Evolutionary conservation across 192 early-diverging fungal genomes (phyloP).

Genomic region (Entophlyctis helioformis): DNA sequence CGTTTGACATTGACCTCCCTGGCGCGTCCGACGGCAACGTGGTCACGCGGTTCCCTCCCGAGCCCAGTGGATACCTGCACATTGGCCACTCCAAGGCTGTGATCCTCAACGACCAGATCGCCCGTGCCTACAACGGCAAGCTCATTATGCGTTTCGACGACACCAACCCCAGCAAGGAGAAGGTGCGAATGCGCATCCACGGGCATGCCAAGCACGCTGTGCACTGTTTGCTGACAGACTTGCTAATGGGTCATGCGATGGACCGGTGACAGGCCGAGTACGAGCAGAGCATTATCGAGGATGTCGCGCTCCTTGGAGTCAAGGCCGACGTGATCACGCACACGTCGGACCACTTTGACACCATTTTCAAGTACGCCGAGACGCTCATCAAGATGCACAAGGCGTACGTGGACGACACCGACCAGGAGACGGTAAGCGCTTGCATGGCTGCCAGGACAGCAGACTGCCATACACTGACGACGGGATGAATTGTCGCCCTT

Average conservation of each 20-base stretch:
- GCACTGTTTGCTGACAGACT: neutral
- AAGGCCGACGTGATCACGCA: slow-evolving; percentile 63
- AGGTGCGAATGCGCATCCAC: slow-evolving; percentile 16
- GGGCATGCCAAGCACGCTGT: too few species aligned
- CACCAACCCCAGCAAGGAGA: slow-evolving; percentile 96
- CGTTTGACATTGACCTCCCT: slow-evolving; percentile 83
- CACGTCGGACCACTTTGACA: slow-evolving; percentile 89
- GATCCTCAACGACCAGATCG: slow-evolving; percentile 95
- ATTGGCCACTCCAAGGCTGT: slow-evolving; percentile 99
- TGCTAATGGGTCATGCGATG: neutral
- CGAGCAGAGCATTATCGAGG: slow-evolving; percentile 90
- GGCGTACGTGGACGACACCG: slow-evolving; percentile 91
- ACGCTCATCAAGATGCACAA: slow-evolving; percentile 74
- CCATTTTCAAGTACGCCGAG: slow-evolving; percentile 72
- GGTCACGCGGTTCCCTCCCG: slow-evolving; percentile 96
- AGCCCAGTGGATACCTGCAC: slow-evolving; percentile 96
- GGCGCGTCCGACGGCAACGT: slow-evolving; percentile 76
- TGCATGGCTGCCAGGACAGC: neutral
- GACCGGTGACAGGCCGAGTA: slow-evolving; percentile 50
- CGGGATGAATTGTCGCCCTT: slow-evolving; percentile 5
- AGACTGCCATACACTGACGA: neutral
- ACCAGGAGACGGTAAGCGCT: slow-evolving; percentile 48
- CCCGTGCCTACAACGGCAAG: slow-evolving; percentile 76
- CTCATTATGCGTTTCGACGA: slow-evolving; percentile 96
- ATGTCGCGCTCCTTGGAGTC: slow-evolving; percentile 81